Conservation (phyloP, 2,329 filamentous ascomycete species). For the Fusarium pseudocircinatum region DNA sequence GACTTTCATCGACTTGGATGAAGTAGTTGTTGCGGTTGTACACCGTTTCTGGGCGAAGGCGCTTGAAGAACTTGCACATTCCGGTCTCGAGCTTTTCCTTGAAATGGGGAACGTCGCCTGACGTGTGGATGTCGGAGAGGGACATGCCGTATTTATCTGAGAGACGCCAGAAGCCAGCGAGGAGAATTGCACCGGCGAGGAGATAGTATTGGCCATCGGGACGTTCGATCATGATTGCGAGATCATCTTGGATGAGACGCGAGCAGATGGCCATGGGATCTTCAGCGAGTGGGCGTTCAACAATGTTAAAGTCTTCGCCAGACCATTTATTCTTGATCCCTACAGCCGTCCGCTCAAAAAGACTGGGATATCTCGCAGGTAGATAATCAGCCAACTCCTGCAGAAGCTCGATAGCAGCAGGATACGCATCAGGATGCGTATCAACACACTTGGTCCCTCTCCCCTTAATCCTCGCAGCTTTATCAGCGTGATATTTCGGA, state of each 20-base stretch:
- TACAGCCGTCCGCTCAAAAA: conserved; percentile 71
- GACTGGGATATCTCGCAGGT: conserved; percentile 76
- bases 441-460: conserved; percentile 73
- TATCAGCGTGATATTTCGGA: conserved; percentile 76
- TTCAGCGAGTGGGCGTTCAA: conserved; percentile 70
- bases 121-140: conserved; percentile 81
- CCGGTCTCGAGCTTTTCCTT: conserved; percentile 76
- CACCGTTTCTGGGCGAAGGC: conserved; percentile 74
- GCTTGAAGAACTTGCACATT: conserved; percentile 83
- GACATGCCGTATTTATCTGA: conserved; percentile 84
- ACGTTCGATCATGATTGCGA: conserved; percentile 84
- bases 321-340: conserved; percentile 79
- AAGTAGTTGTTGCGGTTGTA: conserved; percentile 82
- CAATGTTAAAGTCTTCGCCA: conserved; percentile 75
- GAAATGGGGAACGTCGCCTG: conserved; percentile 78
- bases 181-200: conserved; percentile 77
- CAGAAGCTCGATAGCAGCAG: conserved; percentile 78
- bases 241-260: conserved; percentile 80
- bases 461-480: conserved; percentile 72
- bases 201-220: conserved; percentile 83
- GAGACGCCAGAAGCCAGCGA: conserved; percentile 86
- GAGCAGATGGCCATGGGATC: conserved; percentile 82
- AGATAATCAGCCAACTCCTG: conserved; percentile 79
- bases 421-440: conserved; percentile 75
- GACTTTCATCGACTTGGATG: conserved; percentile 81